phyloP scores from a whole-genome alignment of 306 rosid species.

The Sicyos baderoa region DNA sequence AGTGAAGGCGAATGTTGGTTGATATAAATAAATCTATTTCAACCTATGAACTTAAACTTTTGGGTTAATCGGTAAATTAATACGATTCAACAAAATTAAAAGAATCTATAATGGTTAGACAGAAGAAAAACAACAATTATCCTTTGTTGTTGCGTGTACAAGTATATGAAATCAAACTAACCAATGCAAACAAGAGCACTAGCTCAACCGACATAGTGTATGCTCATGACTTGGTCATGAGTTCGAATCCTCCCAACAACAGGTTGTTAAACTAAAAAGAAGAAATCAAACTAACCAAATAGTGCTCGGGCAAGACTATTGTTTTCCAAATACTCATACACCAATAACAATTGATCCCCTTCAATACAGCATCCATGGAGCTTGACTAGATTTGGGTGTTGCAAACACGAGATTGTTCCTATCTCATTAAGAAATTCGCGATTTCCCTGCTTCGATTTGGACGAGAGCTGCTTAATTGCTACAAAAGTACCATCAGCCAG shows the following conservation, averaged over 20 bases:
- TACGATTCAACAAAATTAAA: no score
- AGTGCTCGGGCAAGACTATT: conserved; percentile 62
- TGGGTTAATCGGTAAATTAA: no score
- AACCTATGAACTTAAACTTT: no score
- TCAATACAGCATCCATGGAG: conserved; percentile 65
- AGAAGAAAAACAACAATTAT: background rate
- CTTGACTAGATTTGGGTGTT: conserved; percentile 76
- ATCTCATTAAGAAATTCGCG: conserved; percentile 70
- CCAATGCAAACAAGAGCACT: no score
- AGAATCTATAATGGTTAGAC: background rate
- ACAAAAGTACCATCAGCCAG: conserved; percentile 49
- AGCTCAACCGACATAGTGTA: no score
- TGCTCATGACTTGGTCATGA: no score
- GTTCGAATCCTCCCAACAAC: no score
- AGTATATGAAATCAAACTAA: background rate
- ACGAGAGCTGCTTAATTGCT: conserved; percentile 68
- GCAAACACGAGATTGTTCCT: conserved; percentile 59
- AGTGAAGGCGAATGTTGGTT: no score
- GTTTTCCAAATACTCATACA: conserved; percentile 69
- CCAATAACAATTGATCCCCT: conserved; percentile 51
- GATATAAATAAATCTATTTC: no score
- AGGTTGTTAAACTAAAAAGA: no score
- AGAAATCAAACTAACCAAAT: conserved; percentile 40
- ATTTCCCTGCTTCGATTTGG: conserved; percentile 63
- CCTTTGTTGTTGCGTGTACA: background rate